Conservation (phyloP, 805 yeast species). For the Kregervanrija pseudodelftensis region DNA sequence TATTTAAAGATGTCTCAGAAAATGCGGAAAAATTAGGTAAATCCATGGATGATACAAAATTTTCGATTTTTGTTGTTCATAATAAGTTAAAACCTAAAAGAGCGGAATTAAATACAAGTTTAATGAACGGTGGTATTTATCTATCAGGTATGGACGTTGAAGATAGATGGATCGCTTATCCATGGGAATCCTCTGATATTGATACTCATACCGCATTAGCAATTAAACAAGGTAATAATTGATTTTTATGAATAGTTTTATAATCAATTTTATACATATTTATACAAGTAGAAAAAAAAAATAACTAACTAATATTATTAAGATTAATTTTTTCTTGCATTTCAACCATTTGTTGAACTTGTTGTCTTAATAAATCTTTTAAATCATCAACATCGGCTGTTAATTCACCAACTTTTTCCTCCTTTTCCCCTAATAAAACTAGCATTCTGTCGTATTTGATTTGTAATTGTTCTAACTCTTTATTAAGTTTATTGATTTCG, state of each 20-base stretch:
- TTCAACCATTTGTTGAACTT: slow-evolving; percentile 80
- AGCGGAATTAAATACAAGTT: slow-evolving; percentile 58
- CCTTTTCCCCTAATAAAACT: slow-evolving; percentile 76
- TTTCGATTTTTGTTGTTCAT: slow-evolving; percentile 75
- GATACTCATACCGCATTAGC: slow-evolving; percentile 68
- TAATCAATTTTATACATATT: background rate
- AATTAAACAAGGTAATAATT: slow-evolving; percentile 55
- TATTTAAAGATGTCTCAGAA: slow-evolving; percentile 55
- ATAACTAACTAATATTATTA: background rate
- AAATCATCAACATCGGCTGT: slow-evolving; percentile 83
- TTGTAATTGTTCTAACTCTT: slow-evolving; percentile 13
- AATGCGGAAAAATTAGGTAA: slow-evolving; percentile 57
- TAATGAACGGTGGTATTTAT: slow-evolving; percentile 60
- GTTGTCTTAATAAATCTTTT: slow-evolving; percentile 75
- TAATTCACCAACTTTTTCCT: slow-evolving; percentile 79
- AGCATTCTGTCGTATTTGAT: slow-evolving; percentile 40
- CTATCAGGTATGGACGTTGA: slow-evolving; percentile 68
- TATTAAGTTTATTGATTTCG: slow-evolving; percentile 16
- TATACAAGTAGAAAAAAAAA: background rate
- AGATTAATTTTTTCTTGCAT: slow-evolving; percentile 35
- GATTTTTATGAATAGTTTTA: background rate
- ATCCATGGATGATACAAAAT: slow-evolving; percentile 51
- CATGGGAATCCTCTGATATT: slow-evolving; percentile 83
- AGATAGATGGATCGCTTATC: slow-evolving; percentile 83
- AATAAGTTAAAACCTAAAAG: slow-evolving; percentile 78